Evolutionary conservation across 768 basidiomycete genomes (phyloP).

Genomic region (Lactarius sanguifluus): DNA sequence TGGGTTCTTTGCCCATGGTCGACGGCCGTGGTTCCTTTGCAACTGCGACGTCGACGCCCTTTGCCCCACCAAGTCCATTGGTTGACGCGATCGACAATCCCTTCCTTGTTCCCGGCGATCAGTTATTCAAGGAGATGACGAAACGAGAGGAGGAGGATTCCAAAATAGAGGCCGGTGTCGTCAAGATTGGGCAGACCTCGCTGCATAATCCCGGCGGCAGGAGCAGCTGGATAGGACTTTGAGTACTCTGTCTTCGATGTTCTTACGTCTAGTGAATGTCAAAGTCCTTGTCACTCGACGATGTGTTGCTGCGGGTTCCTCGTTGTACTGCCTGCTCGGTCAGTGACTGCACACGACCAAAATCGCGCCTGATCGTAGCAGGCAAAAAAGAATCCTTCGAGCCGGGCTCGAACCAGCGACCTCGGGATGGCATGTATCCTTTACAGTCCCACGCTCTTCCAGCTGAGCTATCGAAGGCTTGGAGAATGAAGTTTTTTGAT

Average conservation of each 20-base stretch:
- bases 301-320: neutral
- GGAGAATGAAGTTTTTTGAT: neutral
- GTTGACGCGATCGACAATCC: slow-evolving; percentile 61
- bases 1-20: slow-evolving; percentile 29
- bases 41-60: slow-evolving; percentile 32
- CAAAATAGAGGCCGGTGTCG: slow-evolving; percentile 42
- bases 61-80: slow-evolving; percentile 58
- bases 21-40: slow-evolving; percentile 30
- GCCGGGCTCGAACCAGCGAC: slow-evolving; percentile 39
- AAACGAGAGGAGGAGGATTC: slow-evolving; percentile 27
- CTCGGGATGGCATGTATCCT: slow-evolving; percentile 32
- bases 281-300: neutral
- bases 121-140: slow-evolving; percentile 15
- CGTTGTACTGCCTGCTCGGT: neutral
- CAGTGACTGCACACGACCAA: neutral
- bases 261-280: neutral
- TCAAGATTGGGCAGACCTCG: slow-evolving; percentile 94
- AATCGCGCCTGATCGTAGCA: neutral
- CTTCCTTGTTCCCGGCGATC: slow-evolving; percentile 31
- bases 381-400: slow-evolving; percentile 32
- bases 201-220: slow-evolving; percentile 90
- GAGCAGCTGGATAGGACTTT: slow-evolving; percentile 92
- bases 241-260: slow-evolving; percentile 19
- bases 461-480: slow-evolving; percentile 38
- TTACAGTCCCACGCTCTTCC: slow-evolving; percentile 41